Conservation (phyloP, 352 stramenopile genomes). For the Globisporangium heterothallicum region DNA sequence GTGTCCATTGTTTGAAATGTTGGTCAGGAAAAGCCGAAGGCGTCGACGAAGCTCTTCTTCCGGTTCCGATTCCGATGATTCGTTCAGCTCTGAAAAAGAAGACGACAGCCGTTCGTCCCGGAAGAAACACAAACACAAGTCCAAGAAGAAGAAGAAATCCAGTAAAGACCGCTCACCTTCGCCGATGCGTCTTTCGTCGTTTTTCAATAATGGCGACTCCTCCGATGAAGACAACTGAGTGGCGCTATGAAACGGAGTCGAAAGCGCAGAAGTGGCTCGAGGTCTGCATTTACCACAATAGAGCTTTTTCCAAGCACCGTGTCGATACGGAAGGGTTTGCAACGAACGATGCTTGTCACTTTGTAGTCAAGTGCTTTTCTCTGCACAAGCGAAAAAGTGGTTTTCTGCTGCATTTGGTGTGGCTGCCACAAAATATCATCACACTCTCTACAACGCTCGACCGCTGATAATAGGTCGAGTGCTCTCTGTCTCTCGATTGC, state of each 20-base stretch:
- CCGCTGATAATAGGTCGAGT: too few relatives aligned
- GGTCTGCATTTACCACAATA: neutral
- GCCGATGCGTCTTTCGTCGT: conserved; percentile 86
- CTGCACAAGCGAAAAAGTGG: too few relatives aligned
- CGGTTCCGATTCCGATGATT: conserved; percentile 31
- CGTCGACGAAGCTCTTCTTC: conserved; percentile 40
- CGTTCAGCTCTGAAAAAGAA: conserved; percentile 28
- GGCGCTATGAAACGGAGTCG: neutral
- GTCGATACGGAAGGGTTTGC: too few relatives aligned
- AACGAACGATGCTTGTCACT: too few relatives aligned
- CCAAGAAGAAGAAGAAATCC: conserved; percentile 63
- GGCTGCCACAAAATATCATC: too few relatives aligned
- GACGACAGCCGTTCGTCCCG: conserved; percentile 25
- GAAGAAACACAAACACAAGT: conserved; percentile 36
- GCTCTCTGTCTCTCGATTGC: too few relatives aligned
- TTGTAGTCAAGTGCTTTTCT: too few relatives aligned
- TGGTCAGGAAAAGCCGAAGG: conserved; percentile 61
- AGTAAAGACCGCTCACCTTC: conserved; percentile 42
- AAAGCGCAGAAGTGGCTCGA: neutral
- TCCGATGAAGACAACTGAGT: conserved; percentile 8
- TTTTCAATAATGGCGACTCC: conserved; percentile 65
- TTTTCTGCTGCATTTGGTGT: too few relatives aligned
- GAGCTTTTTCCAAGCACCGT: too few relatives aligned
- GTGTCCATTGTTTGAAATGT: conserved; percentile 15
- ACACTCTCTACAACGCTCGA: too few relatives aligned